phyloP scores from a whole-genome alignment of 352 stramenopile species.

The Phytopythium aichiense region DNA sequence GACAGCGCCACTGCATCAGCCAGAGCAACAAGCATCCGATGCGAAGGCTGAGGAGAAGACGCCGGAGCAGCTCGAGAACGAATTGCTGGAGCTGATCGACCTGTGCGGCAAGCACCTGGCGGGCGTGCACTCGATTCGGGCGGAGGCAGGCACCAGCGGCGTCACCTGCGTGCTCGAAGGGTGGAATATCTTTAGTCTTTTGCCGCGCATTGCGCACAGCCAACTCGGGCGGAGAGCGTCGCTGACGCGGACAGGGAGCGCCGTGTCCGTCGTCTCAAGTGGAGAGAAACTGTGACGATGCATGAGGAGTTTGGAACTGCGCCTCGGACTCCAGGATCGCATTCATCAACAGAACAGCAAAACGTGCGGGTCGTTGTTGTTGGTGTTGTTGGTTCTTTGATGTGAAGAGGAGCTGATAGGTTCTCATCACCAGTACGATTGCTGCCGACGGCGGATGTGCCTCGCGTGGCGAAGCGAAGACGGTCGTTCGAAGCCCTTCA shows the following conservation, averaged over 20 bases:
- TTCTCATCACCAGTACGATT: background rate
- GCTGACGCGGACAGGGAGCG: slow-evolving; percentile 35
- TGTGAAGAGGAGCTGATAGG: background rate
- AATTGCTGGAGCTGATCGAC: slow-evolving; percentile 59
- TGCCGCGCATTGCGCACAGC: slow-evolving; percentile 37
- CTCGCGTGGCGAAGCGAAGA: too few species aligned
- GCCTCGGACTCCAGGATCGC: background rate
- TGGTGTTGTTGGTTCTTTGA: background rate
- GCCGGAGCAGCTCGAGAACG: slow-evolving; percentile 31
- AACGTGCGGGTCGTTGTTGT: background rate
- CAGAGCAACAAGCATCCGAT: background rate
- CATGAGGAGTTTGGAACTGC: background rate
- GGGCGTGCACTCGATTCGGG: slow-evolving; percentile 44
- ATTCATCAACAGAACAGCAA: background rate
- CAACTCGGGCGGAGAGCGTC: slow-evolving; percentile 19
- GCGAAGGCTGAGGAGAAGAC: background rate
- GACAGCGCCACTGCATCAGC: background rate
- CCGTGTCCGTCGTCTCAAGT: slow-evolving; percentile 9
- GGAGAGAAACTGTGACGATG: background rate
- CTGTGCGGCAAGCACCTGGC: slow-evolving; percentile 42
- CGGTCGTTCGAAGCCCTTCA: too few species aligned
- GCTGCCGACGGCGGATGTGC: background rate
- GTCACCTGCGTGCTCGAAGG: slow-evolving; percentile 53
- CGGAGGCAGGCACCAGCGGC: slow-evolving; percentile 62
- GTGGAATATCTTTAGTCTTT: slow-evolving; percentile 59